A percentile compares a stretch with the other conserved stretches of the same genome.
These are phyloP conservation scores for Mrakiaceae sp. DNA, from an alignment of 1,284 basidiomycete species.

Conservation along the genomic window DNA sequence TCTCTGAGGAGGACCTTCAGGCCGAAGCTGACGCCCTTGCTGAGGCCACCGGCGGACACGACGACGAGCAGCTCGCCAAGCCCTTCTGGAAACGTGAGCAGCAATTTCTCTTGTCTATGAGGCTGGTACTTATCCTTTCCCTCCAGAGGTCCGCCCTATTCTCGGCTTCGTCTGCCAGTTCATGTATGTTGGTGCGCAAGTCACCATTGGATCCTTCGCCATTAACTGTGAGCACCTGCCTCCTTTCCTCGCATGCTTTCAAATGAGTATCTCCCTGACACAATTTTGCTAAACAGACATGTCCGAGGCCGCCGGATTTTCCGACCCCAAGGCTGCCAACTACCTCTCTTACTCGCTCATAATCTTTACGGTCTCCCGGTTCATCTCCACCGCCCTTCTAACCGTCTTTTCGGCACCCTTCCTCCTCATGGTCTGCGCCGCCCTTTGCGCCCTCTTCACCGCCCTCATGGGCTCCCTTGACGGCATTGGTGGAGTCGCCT, in stretches of 20 bases:
- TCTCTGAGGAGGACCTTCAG: constrained; percentile 44
- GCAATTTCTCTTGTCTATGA: constrained; percentile 25
- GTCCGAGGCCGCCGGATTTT: constrained; percentile 50
- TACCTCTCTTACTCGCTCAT: constrained; percentile 62
- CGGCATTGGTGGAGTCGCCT: constrained; percentile 49
- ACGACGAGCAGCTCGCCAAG: constrained; percentile 39
- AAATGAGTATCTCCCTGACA: too few species aligned
- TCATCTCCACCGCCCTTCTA: constrained; percentile 52
- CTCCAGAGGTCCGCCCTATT: constrained; percentile 43
- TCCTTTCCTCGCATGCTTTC: neutral
- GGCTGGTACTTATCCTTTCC: too few species aligned
- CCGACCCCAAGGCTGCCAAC: constrained; percentile 45
- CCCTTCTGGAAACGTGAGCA: constrained; percentile 48
- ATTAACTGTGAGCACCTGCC: constrained; percentile 42
- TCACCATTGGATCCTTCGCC: constrained; percentile 58
- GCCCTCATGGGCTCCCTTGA: constrained; percentile 45
- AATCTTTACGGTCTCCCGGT: constrained; percentile 48
- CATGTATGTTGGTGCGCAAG: constrained; percentile 57
- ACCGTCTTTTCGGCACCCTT: constrained; percentile 52
- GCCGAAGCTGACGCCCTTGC: constrained; percentile 43
- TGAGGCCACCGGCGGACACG: constrained; percentile 39
- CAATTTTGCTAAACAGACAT: constrained; percentile 29
- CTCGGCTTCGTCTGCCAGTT: constrained; percentile 64
- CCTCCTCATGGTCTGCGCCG: constrained; percentile 46
- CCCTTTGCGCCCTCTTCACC: constrained; percentile 45